Conservation (phyloP, 2,329 filamentous ascomycete species). For the Pseudogymnoascus verrucosus region DNA sequence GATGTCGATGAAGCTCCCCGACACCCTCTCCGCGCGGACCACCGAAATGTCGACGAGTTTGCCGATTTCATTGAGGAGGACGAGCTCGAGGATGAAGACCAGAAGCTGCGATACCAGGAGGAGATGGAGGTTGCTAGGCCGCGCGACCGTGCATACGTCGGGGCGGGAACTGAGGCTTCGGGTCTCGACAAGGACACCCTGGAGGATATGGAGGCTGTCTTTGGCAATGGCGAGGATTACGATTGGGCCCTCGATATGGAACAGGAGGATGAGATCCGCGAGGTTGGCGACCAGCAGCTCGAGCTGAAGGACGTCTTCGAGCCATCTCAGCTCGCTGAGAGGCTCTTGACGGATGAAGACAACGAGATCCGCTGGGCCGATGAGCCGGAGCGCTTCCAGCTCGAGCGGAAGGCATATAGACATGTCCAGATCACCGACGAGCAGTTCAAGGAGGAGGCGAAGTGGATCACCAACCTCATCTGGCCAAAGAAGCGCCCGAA, state of each 20-base stretch:
- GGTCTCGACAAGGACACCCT: conserved; percentile 87
- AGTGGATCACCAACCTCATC: conserved; percentile 86
- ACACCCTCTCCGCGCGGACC: conserved; percentile 32
- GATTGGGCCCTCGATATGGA: conserved; percentile 88
- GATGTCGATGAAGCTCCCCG: conserved; percentile 37
- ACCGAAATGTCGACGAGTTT: conserved; percentile 67
- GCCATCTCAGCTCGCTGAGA: conserved; percentile 87
- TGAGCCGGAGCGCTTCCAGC: conserved; percentile 87
- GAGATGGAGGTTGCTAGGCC: conserved; percentile 84
- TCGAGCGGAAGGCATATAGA: conserved; percentile 83
- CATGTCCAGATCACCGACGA: conserved; percentile 72
- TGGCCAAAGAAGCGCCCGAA: conserved; percentile 68
- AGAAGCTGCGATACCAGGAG: conserved; percentile 66
- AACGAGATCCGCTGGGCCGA: conserved; percentile 83
- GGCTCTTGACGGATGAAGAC: conserved; percentile 91
- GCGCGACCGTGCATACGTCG: conserved; percentile 58
- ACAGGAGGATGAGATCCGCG: conserved; percentile 72
- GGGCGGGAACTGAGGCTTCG: conserved; percentile 65
- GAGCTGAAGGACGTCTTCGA: conserved; percentile 98
- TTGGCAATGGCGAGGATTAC: conserved; percentile 92
- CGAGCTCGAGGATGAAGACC: conserved; percentile 78
- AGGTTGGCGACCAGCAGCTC: conserved; percentile 72
- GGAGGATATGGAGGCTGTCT: conserved; percentile 93
- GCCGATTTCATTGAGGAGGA: conserved; percentile 97
- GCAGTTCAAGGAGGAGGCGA: conserved; percentile 80